Evolutionary conservation across 1,284 basidiomycete genomes (phyloP), one percentile per base, ranked within the genome.

Genomic region (Golubevia sp.): DNA sequence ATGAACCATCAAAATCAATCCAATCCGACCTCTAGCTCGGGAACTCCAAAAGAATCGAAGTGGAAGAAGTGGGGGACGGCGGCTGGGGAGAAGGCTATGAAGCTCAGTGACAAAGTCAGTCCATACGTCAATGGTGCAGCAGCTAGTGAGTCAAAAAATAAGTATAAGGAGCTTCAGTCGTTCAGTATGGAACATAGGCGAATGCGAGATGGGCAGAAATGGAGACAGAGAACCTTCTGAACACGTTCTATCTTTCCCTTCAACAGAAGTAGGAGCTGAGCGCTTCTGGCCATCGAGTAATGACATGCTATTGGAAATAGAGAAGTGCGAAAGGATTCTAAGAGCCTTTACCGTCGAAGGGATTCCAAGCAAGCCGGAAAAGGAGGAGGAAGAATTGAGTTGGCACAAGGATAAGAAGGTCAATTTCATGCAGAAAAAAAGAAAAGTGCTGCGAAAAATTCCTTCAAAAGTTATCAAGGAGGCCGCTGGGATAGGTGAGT

Each of bases 301-400:
- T 62, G 79, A 82, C 51, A 77, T 80, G 27, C 61, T 61, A 0
- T 66, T 74, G 5, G 79, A 82, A 54, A 56, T 80, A 3, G 68
- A 64, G 8, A 82, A 82, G 56, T 82, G 79, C 62, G 71, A 73
- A 27, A 67, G 78, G 5, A 80, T 82, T 27, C 68, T 82, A 15
- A 49, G 38, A 6, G 71, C 69, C 30, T 82, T 82, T 26, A 80
- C 79, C 30, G 66, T 72, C 4, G 73, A 82, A 50, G 79, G 79
- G 21, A 51, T 82, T 3, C 66, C 69, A 20, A 58, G 69, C 5
- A 69, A 70, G 21, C 59, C 58, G 24, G 30, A 54, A 38, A 59
- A 73, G 2, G 59, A 61, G 6, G 67, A 25, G 59, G 34, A 2
- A 52, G 48, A 15, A 23, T 24, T 1, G 23, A 13, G 6, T 52